A percentile compares a stretch with the other conserved stretches of the same genome.
Evolutionary conservation across 208 protist species (phyloP).

Genomic region (Leishmania tarentolae): DNA sequence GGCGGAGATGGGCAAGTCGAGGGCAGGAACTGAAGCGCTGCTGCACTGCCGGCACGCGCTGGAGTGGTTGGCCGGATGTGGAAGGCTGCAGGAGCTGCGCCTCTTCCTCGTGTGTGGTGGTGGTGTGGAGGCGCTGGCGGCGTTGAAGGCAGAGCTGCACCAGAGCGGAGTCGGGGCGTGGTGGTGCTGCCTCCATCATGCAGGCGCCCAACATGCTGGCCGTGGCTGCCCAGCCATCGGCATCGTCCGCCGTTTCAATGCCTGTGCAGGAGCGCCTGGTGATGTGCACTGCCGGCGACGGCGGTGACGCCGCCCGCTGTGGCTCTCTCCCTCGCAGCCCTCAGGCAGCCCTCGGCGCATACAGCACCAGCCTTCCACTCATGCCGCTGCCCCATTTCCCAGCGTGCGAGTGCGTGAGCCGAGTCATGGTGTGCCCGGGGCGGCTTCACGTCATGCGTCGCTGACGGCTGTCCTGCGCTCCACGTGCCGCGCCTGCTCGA

Average conservation of each 20-base stretch:
- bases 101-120: conserved; percentile 8
- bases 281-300: background rate
- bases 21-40: background rate
- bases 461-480: conserved; percentile 1
- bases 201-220: too few species aligned
- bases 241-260: background rate
- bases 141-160: too few species aligned
- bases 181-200: too few species aligned
- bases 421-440: background rate
- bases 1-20: too few species aligned
- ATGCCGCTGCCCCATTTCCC: conserved; percentile 6
- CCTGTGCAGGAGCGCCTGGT: too few species aligned
- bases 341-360: too few species aligned
- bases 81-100: conserved; percentile 16
- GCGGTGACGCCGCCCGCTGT: background rate
- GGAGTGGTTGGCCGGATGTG: conserved; percentile 16
- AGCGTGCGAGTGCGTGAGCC: conserved; percentile 7
- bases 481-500: too few species aligned
- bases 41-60: background rate
- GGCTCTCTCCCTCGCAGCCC: too few species aligned
- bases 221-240: background rate
- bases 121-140: too few species aligned
- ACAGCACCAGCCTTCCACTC: background rate
- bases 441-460: conserved; percentile 12
- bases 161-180: too few species aligned